A percentile compares a stretch with the other conserved stretches of the same genome.
Evolutionary conservation across 129 eudicot genomes (phyloP).

Genomic region (Pseudognaphalium luteoalbum): DNA sequence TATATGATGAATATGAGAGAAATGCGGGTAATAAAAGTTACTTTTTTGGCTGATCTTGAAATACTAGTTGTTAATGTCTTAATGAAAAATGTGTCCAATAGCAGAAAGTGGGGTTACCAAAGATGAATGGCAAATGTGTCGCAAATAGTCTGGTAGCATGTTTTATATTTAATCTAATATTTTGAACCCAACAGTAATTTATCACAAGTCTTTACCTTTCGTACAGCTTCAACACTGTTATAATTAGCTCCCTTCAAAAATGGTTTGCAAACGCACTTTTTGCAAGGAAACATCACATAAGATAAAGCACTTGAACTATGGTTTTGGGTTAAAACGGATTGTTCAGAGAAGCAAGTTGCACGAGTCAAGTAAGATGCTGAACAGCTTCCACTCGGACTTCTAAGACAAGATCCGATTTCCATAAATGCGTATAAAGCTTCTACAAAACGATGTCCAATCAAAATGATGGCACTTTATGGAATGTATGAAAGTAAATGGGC

Average conservation of each 20-base stretch:
- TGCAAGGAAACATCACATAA: conserved; percentile 29
- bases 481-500: not conserved
- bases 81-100: not conserved
- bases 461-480: not conserved
- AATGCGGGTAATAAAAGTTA: not conserved
- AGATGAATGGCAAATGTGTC: not conserved
- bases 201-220: no score
- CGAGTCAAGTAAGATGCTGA: conserved; percentile 29
- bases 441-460: conserved; percentile 22
- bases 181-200: no score
- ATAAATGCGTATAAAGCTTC: conserved; percentile 30
- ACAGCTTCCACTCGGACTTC: conserved; percentile 26
- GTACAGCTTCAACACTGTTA: no score
- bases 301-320: conserved; percentile 19
- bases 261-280: not conserved
- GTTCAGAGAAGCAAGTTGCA: conserved; percentile 22
- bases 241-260: no score
- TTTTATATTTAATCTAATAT: not conserved
- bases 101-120: not conserved
- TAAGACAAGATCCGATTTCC: conserved; percentile 46
- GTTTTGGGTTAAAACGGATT: conserved; percentile 4
- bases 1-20: not conserved
- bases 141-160: not conserved
- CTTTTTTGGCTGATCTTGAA: not conserved
- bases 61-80: not conserved